These are phyloP conservation scores for Nothomitra cinnamomea DNA, from an alignment of 2,329 filamentous ascomycete species.

Conservation along the genomic window DNA sequence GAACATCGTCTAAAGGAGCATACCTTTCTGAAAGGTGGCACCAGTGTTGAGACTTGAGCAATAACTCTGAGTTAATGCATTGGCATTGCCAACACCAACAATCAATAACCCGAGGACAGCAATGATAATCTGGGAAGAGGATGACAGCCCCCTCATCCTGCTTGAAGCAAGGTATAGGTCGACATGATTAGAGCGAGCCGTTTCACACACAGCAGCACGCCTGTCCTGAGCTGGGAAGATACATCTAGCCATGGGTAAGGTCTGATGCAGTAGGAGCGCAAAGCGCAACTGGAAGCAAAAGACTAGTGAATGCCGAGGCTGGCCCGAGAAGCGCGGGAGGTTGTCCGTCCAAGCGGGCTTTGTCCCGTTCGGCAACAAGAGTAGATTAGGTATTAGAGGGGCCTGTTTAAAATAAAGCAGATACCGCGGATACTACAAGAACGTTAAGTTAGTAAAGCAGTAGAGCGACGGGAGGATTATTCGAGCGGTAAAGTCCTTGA, in stretches of 20 bases:
- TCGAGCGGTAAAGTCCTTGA: too few species aligned
- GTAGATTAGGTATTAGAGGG: too few species aligned
- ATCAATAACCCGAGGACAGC: not conserved
- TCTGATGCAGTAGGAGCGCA: not conserved
- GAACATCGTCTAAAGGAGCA: conserved; percentile 10
- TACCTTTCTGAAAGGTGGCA: conserved; percentile 21
- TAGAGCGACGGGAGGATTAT: too few species aligned
- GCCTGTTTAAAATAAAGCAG: too few species aligned
- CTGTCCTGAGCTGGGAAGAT: not conserved
- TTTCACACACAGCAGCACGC: too few species aligned
- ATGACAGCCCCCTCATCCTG: not conserved
- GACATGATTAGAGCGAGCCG: not conserved
- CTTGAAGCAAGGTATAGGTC: not conserved
- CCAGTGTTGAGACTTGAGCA: conserved; percentile 30
- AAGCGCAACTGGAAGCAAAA: not conserved
- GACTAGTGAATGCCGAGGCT: too few species aligned
- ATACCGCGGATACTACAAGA: too few species aligned
- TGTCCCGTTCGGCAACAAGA: too few species aligned
- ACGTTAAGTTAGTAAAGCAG: too few species aligned
- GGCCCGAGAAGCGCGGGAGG: too few species aligned
- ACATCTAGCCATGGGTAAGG: not conserved
- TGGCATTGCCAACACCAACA: not conserved
- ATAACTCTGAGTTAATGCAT: conserved; percentile 13
- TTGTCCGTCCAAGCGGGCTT: too few species aligned
- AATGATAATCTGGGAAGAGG: not conserved